Evolutionary conservation across 2,329 filamentous ascomycete species (phyloP).

Genomic region (Ambrosiella xylebori): DNA sequence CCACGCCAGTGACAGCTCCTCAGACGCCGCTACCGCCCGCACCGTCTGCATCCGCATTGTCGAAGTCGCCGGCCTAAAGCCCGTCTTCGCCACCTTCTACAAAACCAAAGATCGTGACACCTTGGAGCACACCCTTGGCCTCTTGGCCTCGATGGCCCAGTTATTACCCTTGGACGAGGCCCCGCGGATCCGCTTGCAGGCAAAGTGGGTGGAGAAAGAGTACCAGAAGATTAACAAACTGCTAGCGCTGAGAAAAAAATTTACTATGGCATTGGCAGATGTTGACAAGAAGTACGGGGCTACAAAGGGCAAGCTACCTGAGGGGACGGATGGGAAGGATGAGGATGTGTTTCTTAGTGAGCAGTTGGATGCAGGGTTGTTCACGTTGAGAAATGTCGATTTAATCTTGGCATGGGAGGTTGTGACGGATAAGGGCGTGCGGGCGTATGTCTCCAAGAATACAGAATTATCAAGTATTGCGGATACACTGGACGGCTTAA

Average conservation of each 20-base stretch:
- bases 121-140: conserved; percentile 65
- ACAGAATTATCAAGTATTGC: conserved; percentile 48
- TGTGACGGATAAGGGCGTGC: conserved; percentile 70
- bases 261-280: conserved; percentile 40
- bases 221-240: conserved; percentile 71
- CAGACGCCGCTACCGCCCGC: conserved; percentile 24
- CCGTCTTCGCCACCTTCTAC: conserved; percentile 73
- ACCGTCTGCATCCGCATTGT: conserved; percentile 61
- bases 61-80: conserved; percentile 69
- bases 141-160: conserved; percentile 70
- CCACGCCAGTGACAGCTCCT: conserved; percentile 40
- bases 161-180: conserved; percentile 61
- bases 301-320: conserved; percentile 6
- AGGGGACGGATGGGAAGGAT: conserved; percentile 31
- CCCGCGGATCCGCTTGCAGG: conserved; percentile 64
- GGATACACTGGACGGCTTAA: conserved; percentile 46
- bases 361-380: conserved; percentile 69
- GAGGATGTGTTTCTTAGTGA: conserved; percentile 57
- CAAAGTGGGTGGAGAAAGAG: conserved; percentile 91
- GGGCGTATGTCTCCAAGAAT: conserved; percentile 41
- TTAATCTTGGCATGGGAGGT: conserved; percentile 77
- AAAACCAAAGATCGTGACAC: conserved; percentile 55
- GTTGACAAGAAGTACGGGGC: conserved; percentile 34
- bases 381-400: conserved; percentile 68
- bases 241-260: conserved; percentile 53